Conservation (phyloP, 2,329 filamentous ascomycete species). For the Fusarium dimerum region DNA sequence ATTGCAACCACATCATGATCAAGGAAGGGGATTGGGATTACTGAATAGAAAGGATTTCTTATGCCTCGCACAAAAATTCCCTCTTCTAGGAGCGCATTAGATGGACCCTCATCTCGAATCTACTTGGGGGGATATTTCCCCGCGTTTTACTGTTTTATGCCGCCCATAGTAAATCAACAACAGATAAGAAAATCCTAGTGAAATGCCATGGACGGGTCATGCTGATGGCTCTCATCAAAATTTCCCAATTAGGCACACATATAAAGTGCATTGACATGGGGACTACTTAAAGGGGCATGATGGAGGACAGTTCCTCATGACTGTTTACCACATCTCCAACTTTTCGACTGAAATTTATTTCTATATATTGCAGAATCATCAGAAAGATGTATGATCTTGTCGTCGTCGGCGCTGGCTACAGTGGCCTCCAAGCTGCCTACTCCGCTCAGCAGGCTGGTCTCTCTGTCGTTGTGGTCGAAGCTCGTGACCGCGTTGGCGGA, state of each 20-base stretch:
- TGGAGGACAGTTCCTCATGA: neutral
- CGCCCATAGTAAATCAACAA: too few species aligned
- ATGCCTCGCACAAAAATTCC: neutral
- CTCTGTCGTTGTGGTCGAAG: constrained; percentile 48
- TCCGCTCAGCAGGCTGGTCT: constrained; percentile 38
- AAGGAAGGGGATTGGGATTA: too few species aligned
- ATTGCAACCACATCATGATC: too few species aligned
- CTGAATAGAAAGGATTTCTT: too few species aligned
- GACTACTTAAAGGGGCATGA: neutral
- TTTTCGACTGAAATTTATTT: neutral
- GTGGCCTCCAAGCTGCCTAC: constrained; percentile 39
- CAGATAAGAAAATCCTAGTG: neutral
- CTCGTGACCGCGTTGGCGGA: constrained; percentile 51
- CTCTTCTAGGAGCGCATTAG: neutral
- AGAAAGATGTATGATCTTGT: constrained; percentile 30
- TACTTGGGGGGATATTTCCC: neutral
- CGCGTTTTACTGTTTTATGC: neutral
- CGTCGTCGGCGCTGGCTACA: constrained; percentile 48
- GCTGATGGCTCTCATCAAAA: constrained; percentile 5
- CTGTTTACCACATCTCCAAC: neutral
- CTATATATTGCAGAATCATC: too few species aligned
- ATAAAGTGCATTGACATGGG: neutral
- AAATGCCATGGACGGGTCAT: neutral
- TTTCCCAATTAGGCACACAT: neutral
- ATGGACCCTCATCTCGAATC: too few species aligned